Conservation (phyloP, 2,329 filamentous ascomycete genomes). For the Conoideocrella luteorostrata region DNA sequence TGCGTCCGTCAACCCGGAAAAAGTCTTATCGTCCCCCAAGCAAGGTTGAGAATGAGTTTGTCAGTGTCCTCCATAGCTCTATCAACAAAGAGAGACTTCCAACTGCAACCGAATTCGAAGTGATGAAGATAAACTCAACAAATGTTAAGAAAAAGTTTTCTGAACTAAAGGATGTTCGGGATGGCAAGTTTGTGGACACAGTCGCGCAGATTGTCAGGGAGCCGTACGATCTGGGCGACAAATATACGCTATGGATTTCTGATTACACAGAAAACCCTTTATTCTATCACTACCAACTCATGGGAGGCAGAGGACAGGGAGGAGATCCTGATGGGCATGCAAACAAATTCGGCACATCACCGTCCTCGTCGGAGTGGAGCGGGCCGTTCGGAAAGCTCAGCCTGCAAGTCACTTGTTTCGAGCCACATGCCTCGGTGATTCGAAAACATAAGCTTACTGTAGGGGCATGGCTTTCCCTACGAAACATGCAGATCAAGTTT, state of each 20-base stretch:
- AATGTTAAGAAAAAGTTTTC: constrained; percentile 52
- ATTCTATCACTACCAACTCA: constrained; percentile 48
- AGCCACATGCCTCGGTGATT: constrained; percentile 58
- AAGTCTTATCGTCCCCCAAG: constrained; percentile 16
- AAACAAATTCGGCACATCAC: constrained; percentile 17
- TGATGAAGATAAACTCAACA: constrained; percentile 29
- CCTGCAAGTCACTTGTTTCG: constrained; percentile 65
- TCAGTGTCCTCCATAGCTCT: constrained; percentile 40
- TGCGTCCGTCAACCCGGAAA: constrained; percentile 14
- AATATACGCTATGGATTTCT: constrained; percentile 63
- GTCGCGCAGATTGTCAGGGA: constrained; percentile 61
- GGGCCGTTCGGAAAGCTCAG: constrained; percentile 70
- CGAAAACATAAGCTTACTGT: constrained; percentile 42
- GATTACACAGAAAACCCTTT: constrained; percentile 71
- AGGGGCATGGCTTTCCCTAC: constrained; percentile 59
- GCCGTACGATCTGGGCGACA: constrained; percentile 37
- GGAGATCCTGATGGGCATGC: constrained; percentile 53
- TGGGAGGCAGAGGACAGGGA: constrained; percentile 31
- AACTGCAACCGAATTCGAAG: constrained; percentile 34
- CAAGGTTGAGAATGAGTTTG: constrained; percentile 32
- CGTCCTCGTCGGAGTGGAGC: constrained; percentile 44
- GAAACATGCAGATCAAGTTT: constrained; percentile 65
- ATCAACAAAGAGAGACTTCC: constrained; percentile 40
- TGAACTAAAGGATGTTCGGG: constrained; percentile 56
- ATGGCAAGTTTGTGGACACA: constrained; percentile 58